Conservation (phyloP, 495 filamentous ascomycete species). For the Annulohypoxylon maeteangense region DNA sequence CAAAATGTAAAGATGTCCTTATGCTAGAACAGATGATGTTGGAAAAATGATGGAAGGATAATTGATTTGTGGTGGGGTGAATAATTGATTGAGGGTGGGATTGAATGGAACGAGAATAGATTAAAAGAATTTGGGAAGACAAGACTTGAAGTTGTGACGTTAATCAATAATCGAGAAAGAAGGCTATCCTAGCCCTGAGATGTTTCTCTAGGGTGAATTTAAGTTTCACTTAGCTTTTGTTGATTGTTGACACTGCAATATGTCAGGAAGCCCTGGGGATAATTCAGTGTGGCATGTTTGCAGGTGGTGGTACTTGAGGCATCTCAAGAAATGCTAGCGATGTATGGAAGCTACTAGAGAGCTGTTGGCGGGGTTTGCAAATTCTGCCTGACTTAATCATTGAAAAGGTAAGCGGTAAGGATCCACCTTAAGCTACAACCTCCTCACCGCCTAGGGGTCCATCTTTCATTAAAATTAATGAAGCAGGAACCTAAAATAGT, state of each 20-base stretch:
- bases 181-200: too few species aligned
- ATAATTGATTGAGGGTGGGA: conserved; percentile 5
- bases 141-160: background rate
- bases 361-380: conserved; percentile 24
- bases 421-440: background rate
- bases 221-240: too few species aligned
- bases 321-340: background rate
- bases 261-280: background rate
- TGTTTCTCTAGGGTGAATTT: too few species aligned
- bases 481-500: conserved; percentile 14
- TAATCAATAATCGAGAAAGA: too few species aligned
- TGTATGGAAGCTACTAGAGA: conserved; percentile 39
- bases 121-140: background rate
- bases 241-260: too few species aligned
- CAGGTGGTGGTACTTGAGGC: background rate
- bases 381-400: conserved; percentile 35
- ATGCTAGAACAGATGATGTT: too few species aligned
- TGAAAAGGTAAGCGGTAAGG: conserved; percentile 31
- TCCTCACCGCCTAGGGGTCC: conserved; percentile 20
- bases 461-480: conserved; percentile 14
- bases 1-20: background rate
- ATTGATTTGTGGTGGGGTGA: too few species aligned
- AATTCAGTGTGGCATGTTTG: background rate
- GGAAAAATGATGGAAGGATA: background rate
- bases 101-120: background rate